Base-by-base conservation (phyloP, 805 yeast species). In the Wickerhamiella musiphila region DNA sequence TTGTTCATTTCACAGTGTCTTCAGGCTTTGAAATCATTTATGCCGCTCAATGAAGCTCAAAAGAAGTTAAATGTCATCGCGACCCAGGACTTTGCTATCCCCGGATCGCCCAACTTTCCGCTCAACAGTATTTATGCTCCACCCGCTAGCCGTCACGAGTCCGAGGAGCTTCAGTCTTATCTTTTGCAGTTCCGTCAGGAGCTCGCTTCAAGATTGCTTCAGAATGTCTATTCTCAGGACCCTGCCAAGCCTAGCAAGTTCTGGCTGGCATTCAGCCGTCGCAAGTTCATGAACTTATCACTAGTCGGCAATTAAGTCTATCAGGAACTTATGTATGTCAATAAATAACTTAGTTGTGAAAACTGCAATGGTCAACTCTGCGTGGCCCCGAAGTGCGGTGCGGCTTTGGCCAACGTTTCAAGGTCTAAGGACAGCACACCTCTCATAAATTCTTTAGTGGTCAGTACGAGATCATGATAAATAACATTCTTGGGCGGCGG, bases 81-180 rank as follows among this genome's bases (percentile, higher is more conserved):
- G 1, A 64, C 90, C 35, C 96, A 86, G 44, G 71, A 73, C 51
- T 86, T 90, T 49, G 64, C 84, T 12, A 66, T 90, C 39, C 99
- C 99, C 2, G 99, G 99, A 16, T 94, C 90, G 39, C 72, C 86
- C 6, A 83, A 86, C 10, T 90, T 90, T 62, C 95, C 96, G 13
- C 63, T 90, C 55, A 86, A 84, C 54, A 67, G 82, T 1, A 51
- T 90, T 51, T 70, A 73, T 55, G 57, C 68, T 29, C 68, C 93
- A 7, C 90, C 94, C 14, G 58, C 63, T 21, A 78, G 73, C 47
- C 73, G 74, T 45, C 63, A 64, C 35, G 94, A 82, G 40, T 73
- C 74, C 35, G 90, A 86, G 36, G 58, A 83, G 34, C 66, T 90
- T 49, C 70, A 90, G 45, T 63, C 70, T 10, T 90, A 90, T 52